Base-by-base conservation (phyloP, 2,329 filamentous ascomycete species). In the Davidsoniella neocaledoniae region DNA sequence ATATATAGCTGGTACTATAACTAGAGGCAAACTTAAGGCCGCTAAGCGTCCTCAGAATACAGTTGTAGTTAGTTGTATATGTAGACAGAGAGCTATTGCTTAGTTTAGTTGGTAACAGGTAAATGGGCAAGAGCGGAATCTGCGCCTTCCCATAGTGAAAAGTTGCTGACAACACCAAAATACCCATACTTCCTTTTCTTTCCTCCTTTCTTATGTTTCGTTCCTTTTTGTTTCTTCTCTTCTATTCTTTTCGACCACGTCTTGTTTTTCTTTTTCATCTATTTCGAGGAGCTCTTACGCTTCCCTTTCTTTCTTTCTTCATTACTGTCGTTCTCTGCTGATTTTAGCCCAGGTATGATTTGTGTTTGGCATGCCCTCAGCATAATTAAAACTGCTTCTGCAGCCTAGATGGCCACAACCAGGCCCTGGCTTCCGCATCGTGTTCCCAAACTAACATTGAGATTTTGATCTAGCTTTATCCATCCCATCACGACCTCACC, bases 181-280 rank as follows among this genome's bases (percentile, higher is more conserved):
- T 33, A 33, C 51, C 49, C 53, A 48, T 46, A 49, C 54, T 48
- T 23, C 16, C 46, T 47, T 48, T 46, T 46, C 55, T 51, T 42
- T 26, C 52, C 17, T 21, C 25, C 19, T 12, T 43, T 21, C 9
- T 17, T 48, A 21, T 26, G 46, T 36, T 55, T 54, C 51, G 49
- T 46, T 50, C 49, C 52, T 53, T 47, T 38, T 47, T 52, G 36
- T 46, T 47, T 29, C 23, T 46, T 46, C 10, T 38, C 14, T 19
- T 45, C 29, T 46, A 29, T 43, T 50, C 47, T 49, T 37, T 45
- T 38, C 42, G n/a, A 29, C 21, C 47, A 10, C 25, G 23, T 26
- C 19, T 45, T 41, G 47, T 38, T 37, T 43, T 49, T 43, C 37
- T 38, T n/a, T 41, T 17, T 40, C 33, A 29, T 33, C 36, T 39